Evolutionary conservation across 495 filamentous ascomycete species (phyloP).

Genomic region (Aeminium ludgeri): DNA sequence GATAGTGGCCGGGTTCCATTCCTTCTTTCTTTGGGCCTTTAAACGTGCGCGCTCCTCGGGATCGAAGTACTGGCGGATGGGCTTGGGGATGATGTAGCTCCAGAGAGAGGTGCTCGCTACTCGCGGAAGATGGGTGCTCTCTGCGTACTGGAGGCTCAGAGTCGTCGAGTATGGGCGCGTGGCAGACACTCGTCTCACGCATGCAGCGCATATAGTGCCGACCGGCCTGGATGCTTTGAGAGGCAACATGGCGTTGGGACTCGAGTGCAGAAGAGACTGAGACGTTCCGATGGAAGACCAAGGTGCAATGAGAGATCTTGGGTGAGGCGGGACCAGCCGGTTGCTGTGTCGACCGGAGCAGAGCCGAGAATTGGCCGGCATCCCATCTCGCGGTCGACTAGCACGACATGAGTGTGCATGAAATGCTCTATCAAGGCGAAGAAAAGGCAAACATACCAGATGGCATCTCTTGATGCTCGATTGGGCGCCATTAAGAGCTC

Average conservation of each 20-base stretch:
- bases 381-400: too few relatives aligned
- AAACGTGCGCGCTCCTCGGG: not conserved
- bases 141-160: not conserved
- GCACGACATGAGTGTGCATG: too few relatives aligned
- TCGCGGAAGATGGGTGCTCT: constrained; percentile 9
- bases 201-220: not conserved
- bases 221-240: not conserved
- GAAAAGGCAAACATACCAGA: too few relatives aligned
- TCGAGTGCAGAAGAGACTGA: too few relatives aligned
- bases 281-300: too few relatives aligned
- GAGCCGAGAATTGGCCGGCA: too few relatives aligned
- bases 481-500: too few relatives aligned
- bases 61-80: constrained; percentile 5
- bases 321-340: too few relatives aligned
- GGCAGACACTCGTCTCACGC: not conserved
- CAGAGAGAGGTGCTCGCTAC: constrained; percentile 16
- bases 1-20: constrained; percentile 87
- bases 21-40: constrained; percentile 32
- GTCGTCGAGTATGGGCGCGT: not conserved
- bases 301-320: too few relatives aligned
- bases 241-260: not conserved
- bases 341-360: too few relatives aligned
- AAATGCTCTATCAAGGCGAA: too few relatives aligned
- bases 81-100: constrained; percentile 16
- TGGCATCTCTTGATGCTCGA: too few relatives aligned